A percentile compares a stretch with the other conserved stretches of the same genome.
These are phyloP conservation scores for Pecoramyces ruminantium DNA, from an alignment of 192 early-diverging fungal species.

Conservation along the genomic window DNA sequence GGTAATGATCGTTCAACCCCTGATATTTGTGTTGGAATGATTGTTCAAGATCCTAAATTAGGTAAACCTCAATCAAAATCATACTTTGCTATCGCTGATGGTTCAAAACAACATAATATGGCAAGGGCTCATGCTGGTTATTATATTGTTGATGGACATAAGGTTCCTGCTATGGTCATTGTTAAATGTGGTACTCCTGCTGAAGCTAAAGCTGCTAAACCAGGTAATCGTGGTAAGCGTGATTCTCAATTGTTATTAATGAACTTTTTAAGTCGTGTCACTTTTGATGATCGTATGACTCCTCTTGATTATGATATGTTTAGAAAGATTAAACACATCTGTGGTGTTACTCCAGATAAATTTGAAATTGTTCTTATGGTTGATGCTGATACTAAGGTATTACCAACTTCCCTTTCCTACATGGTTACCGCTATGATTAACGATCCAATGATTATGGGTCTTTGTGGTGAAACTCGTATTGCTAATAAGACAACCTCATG, in stretches of 20 bases:
- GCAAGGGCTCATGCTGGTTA: slow-evolving; percentile 84
- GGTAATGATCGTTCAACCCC: slow-evolving; percentile 58
- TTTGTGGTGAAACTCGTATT: slow-evolving; percentile 94
- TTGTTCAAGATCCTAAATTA: slow-evolving; percentile 27
- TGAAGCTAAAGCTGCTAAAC: slow-evolving; percentile 24
- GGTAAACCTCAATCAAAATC: slow-evolving; percentile 6
- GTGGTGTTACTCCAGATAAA: slow-evolving; percentile 64
- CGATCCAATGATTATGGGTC: slow-evolving; percentile 72
- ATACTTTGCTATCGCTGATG: slow-evolving; percentile 71
- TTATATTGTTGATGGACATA: slow-evolving; percentile 43
- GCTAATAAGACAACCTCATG: slow-evolving; percentile 73
- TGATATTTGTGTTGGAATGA: slow-evolving; percentile 61
- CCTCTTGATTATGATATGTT: slow-evolving; percentile 80
- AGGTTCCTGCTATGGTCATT: slow-evolving; percentile 56
- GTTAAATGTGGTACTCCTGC: slow-evolving; percentile 55
- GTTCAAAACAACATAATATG: slow-evolving; percentile 78
- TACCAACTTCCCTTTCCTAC: slow-evolving; percentile 50
- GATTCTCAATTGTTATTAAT: slow-evolving; percentile 37
- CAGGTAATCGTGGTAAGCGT: slow-evolving; percentile 45
- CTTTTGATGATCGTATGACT: slow-evolving; percentile 74
- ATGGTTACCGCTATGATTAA: slow-evolving; percentile 72
- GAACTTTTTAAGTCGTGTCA: slow-evolving; percentile 67
- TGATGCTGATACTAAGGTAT: slow-evolving; percentile 69
- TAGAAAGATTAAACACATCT: slow-evolving; percentile 56
- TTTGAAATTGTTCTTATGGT: slow-evolving; percentile 52